Percentiles rank a stretch among this genome's conserved stretches.
phyloP scores from a whole-genome alignment of 257 asterid species.

The Solanum arcanum region DNA sequence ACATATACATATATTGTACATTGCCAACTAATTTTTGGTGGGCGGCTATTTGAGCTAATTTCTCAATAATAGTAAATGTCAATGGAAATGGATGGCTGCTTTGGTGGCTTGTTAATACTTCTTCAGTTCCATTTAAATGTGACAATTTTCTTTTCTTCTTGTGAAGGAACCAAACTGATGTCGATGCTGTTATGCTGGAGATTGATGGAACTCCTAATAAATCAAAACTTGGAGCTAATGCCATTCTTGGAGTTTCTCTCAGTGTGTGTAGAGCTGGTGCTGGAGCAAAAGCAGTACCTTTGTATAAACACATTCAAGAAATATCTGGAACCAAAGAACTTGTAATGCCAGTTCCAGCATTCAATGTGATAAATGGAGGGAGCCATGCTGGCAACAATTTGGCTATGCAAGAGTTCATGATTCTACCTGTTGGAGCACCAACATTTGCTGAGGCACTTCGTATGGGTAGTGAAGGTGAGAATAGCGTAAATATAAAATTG shows the following conservation, averaged over 20 bases:
- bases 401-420: slow-evolving; percentile 99
- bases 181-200: slow-evolving; percentile 80
- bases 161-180: slow-evolving; percentile 67
- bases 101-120: background rate
- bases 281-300: slow-evolving; percentile 79
- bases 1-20: background rate
- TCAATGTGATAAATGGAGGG: slow-evolving; percentile 95
- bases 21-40: background rate
- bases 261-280: slow-evolving; percentile 98
- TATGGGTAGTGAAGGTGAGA: slow-evolving; percentile 95
- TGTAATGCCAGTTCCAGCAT: slow-evolving; percentile 98
- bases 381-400: slow-evolving; percentile 98
- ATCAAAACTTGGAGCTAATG: slow-evolving; percentile 93
- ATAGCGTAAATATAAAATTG: background rate
- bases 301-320: slow-evolving; percentile 89
- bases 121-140: background rate
- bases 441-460: slow-evolving; percentile 78
- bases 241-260: slow-evolving; percentile 92
- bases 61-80: background rate
- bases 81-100: background rate
- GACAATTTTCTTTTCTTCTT: background rate
- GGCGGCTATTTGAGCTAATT: background rate
- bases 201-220: slow-evolving; percentile 92
- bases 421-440: slow-evolving; percentile 88
- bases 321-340: slow-evolving; percentile 76